These are phyloP conservation scores for Fraxinus latifolia DNA, from an alignment of 305 asterid genomes.

Conservation along the genomic window DNA sequence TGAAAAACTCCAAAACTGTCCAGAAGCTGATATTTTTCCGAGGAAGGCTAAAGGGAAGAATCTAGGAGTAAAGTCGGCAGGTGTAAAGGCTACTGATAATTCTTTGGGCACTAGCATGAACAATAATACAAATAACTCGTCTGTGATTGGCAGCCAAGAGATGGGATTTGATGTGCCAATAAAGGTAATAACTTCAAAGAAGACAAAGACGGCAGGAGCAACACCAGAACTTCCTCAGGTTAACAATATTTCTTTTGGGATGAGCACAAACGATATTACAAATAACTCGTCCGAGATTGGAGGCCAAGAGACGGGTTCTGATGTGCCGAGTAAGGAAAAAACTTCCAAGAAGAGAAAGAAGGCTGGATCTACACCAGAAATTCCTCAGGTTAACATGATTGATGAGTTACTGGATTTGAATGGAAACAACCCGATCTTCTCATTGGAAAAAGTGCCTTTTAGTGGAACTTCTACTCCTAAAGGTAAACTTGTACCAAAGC, in stretches of 20 bases:
- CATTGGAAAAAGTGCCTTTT: slow-evolving; percentile 32
- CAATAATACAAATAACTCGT: background rate
- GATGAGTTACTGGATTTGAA: slow-evolving; percentile 44
- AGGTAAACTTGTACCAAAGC: slow-evolving; percentile 29
- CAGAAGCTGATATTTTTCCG: slow-evolving; percentile 9
- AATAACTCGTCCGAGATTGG: background rate
- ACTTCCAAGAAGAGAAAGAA: background rate
- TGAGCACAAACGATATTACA: background rate
- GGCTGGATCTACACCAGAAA: slow-evolving; percentile 19
- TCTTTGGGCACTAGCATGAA: background rate
- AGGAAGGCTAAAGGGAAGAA: slow-evolving; percentile 30
- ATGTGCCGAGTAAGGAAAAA: background rate
- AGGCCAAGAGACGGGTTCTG: background rate
- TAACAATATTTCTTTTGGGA: background rate
- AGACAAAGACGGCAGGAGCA: slow-evolving; percentile 25
- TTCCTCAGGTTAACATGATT: slow-evolving; percentile 21
- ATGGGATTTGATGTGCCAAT: slow-evolving; percentile 22
- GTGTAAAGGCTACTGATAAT: slow-evolving; percentile 2
- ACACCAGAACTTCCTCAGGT: slow-evolving; percentile 6
- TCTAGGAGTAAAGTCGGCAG: slow-evolving; percentile 20
- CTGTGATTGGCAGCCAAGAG: slow-evolving; percentile 31
- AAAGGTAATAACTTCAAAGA: slow-evolving; percentile 25
- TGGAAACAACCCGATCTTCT: slow-evolving; percentile 24
- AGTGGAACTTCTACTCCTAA: slow-evolving; percentile 29
- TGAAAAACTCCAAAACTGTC: slow-evolving; percentile 19